These are phyloP conservation scores for Kwoniella europaea DNA, from an alignment of 768 basidiomycete genomes.

Conservation along the genomic window DNA sequence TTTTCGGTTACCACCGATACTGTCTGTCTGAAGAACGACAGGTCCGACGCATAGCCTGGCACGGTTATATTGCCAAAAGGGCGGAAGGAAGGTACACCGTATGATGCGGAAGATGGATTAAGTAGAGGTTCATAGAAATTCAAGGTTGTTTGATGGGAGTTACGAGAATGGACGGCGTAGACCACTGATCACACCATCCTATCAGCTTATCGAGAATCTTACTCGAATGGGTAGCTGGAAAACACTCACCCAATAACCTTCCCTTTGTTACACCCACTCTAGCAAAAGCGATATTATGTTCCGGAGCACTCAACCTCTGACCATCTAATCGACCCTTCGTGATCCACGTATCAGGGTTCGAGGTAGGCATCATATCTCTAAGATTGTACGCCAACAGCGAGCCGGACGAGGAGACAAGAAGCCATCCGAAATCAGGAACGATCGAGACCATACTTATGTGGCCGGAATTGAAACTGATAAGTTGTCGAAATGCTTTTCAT, in stretches of 20 bases:
- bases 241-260: constrained; percentile 37
- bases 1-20: constrained; percentile 47
- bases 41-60: constrained; percentile 46
- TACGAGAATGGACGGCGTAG: constrained; percentile 37
- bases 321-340: constrained; percentile 23
- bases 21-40: constrained; percentile 51
- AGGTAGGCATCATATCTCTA: constrained; percentile 44
- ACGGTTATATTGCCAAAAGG: constrained; percentile 38
- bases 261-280: constrained; percentile 46
- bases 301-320: constrained; percentile 29
- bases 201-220: neutral
- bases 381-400: constrained; percentile 36
- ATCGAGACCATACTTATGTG: constrained; percentile 34
- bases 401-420: constrained; percentile 40
- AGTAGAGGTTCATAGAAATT: constrained; percentile 46
- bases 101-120: constrained; percentile 7
- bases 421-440: constrained; percentile 49
- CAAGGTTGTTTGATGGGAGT: constrained; percentile 40
- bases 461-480: constrained; percentile 36
- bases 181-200: constrained; percentile 28
- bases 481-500: constrained; percentile 34
- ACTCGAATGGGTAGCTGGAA: neutral
- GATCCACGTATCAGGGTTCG: constrained; percentile 47
- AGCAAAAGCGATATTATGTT: constrained; percentile 37
- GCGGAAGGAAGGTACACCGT: constrained; percentile 25